phyloP scores from a whole-genome alignment of 1,284 basidiomycete genomes.

The Xerocomus amazonicus region DNA sequence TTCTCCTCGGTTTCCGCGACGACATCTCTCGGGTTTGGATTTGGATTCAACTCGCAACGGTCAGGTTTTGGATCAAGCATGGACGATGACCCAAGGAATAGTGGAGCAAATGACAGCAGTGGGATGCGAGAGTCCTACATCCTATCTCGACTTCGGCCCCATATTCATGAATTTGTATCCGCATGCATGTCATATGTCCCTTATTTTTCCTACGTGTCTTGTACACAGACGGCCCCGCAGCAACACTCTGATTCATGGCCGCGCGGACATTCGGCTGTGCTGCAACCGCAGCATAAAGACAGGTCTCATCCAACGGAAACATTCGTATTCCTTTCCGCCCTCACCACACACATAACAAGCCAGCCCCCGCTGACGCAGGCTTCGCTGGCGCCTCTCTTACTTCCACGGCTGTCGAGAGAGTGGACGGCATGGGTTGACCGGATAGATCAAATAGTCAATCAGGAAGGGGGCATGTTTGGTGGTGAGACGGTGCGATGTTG shows the following conservation, averaged over 20 bases:
- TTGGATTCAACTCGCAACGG: slow-evolving; percentile 31
- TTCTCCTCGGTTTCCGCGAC: slow-evolving; percentile 36
- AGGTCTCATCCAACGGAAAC: slow-evolving; percentile 69
- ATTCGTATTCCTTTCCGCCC: slow-evolving; percentile 62
- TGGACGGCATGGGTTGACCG: slow-evolving; percentile 75
- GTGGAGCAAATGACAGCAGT: slow-evolving; percentile 24
- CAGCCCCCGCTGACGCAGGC: slow-evolving; percentile 64
- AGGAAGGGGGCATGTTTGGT: slow-evolving; percentile 75
- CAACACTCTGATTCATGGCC: slow-evolving; percentile 28
- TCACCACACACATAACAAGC: slow-evolving; percentile 62
- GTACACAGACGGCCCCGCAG: slow-evolving; percentile 22
- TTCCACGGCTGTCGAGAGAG: slow-evolving; percentile 62
- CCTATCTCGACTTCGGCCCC: slow-evolving; percentile 65
- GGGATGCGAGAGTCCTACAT: slow-evolving; percentile 79
- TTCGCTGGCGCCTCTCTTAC: slow-evolving; percentile 51
- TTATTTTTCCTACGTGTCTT: slow-evolving; percentile 65
- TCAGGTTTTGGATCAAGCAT: slow-evolving; percentile 23
- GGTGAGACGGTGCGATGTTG: slow-evolving; percentile 62
- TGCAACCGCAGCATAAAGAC: slow-evolving; percentile 54
- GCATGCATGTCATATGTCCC: slow-evolving; percentile 75
- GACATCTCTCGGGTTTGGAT: slow-evolving; percentile 48
- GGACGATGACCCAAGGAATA: slow-evolving; percentile 26
- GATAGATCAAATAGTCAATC: slow-evolving; percentile 65
- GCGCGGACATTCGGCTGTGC: slow-evolving; percentile 39
- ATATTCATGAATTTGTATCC: slow-evolving; percentile 70